phyloP scores from a whole-genome alignment of 352 stramenopile genomes.

The Phytophthora palmivora region DNA sequence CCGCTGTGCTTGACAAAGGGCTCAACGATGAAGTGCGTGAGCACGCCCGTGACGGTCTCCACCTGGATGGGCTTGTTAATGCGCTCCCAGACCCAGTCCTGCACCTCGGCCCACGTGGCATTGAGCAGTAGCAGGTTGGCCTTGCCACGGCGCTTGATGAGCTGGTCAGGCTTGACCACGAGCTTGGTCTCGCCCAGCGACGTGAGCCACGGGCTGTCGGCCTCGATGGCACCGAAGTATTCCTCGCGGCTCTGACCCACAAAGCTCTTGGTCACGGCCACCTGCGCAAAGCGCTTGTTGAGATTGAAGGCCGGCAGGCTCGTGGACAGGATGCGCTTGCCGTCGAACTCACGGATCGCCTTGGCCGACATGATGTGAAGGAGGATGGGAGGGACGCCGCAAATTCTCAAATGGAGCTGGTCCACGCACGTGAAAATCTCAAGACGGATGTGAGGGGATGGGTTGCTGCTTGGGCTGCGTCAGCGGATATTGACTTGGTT shows the following conservation, averaged over 20 bases:
- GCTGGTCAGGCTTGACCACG: slow-evolving; percentile 97
- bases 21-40: slow-evolving; percentile 98
- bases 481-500: slow-evolving; percentile 21
- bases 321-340: slow-evolving; percentile 93
- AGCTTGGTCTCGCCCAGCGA: slow-evolving; percentile 80
- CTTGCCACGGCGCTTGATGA: slow-evolving; percentile 98
- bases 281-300: slow-evolving; percentile 79
- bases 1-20: slow-evolving; percentile 95
- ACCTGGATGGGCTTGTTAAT: slow-evolving; percentile 94
- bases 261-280: slow-evolving; percentile 59
- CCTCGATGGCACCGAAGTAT: slow-evolving; percentile 78
- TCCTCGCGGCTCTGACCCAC: slow-evolving; percentile 47
- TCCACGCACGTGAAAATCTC: slow-evolving; percentile 17
- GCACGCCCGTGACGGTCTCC: slow-evolving; percentile 89
- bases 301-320: slow-evolving; percentile 81
- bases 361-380: slow-evolving; percentile 92
- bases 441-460: slow-evolving; percentile 5
- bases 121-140: slow-evolving; percentile 96
- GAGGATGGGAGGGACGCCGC: slow-evolving; percentile 34
- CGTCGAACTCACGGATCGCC: slow-evolving; percentile 96
- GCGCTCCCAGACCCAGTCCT: slow-evolving; percentile 94
- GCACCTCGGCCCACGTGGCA: slow-evolving; percentile 90
- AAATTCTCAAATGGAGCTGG: slow-evolving; percentile 53
- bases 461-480: slow-evolving; percentile 26
- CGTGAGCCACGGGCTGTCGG: slow-evolving; percentile 85